phyloP scores from a whole-genome alignment of 2,329 filamentous ascomycete genomes.

The Aureobasidium sp. region DNA sequence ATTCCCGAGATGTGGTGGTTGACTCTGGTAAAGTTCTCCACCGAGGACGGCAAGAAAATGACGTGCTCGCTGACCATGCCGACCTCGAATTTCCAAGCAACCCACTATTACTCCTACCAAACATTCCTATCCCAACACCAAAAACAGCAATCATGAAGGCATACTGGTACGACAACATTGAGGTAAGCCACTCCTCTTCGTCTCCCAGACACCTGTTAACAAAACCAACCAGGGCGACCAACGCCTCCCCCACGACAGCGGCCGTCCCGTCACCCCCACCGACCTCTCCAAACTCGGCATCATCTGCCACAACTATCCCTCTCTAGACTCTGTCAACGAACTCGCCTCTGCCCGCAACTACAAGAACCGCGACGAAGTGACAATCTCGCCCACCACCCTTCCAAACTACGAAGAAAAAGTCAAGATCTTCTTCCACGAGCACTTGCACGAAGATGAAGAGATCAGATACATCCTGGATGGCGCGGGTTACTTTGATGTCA shows the following conservation, averaged over 20 bases:
- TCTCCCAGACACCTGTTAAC: conserved; percentile 11
- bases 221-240: conserved; percentile 67
- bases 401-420: conserved; percentile 88
- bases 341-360: conserved; percentile 71
- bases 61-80: conserved; percentile 7
- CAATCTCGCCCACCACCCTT: conserved; percentile 77
- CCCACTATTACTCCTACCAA: background rate
- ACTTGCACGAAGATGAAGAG: conserved; percentile 97
- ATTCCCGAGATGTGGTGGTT: background rate
- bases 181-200: conserved; percentile 19
- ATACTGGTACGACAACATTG: conserved; percentile 65
- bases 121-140: background rate
- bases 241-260: conserved; percentile 81
- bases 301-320: conserved; percentile 61
- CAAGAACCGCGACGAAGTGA: conserved; percentile 91
- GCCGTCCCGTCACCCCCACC: conserved; percentile 53
- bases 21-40: background rate
- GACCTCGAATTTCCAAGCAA: background rate
- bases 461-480: conserved; percentile 90
- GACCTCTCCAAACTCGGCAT: conserved; percentile 72
- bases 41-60: background rate
- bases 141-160: conserved; percentile 43
- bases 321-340: conserved; percentile 58
- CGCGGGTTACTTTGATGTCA: conserved; percentile 86
- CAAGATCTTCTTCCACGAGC: conserved; percentile 87